Evolutionary conservation across 495 filamentous ascomycete species (phyloP).

Genomic region (Entonaema liquescens): DNA sequence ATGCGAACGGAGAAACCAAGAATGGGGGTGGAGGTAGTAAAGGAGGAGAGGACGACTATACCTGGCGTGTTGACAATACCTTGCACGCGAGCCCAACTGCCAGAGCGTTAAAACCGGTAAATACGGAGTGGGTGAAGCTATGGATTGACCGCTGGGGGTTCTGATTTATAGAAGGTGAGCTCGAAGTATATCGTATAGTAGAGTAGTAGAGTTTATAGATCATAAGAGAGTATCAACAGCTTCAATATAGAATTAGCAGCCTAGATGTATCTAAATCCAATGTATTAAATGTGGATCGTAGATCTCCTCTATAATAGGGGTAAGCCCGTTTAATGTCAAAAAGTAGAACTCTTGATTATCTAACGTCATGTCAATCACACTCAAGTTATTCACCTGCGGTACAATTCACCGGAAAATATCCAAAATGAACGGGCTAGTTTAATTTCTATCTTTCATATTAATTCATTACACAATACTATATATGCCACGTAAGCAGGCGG

Average conservation of each 20-base stretch:
- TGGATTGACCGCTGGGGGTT: constrained; percentile 44
- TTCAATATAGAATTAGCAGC: too few species aligned
- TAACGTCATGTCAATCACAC: too few species aligned
- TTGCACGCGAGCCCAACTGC: constrained; percentile 39
- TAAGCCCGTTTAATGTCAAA: too few species aligned
- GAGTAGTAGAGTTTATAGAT: too few species aligned
- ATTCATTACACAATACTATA: constrained; percentile 14
- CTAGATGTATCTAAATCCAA: too few species aligned
- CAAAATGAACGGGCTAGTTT: not conserved
- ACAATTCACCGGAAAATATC: not conserved
- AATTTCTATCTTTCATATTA: constrained; percentile 11
- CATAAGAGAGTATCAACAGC: too few species aligned
- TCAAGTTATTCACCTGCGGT: too few species aligned
- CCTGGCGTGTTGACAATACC: constrained; percentile 30
- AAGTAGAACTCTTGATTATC: too few species aligned
- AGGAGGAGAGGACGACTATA: constrained; percentile 26
- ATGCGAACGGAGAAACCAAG: not conserved
- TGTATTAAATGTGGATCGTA: too few species aligned
- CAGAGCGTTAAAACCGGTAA: constrained; percentile 33
- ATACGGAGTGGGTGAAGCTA: constrained; percentile 39
- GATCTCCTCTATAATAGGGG: too few species aligned
- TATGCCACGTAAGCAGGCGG: constrained; percentile 10
- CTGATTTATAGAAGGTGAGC: constrained; percentile 9
- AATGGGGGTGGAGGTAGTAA: not conserved
- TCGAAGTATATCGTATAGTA: too few species aligned